These are phyloP conservation scores for Patellaria atrata DNA, from an alignment of 495 filamentous ascomycete species.

Conservation along the genomic window DNA sequence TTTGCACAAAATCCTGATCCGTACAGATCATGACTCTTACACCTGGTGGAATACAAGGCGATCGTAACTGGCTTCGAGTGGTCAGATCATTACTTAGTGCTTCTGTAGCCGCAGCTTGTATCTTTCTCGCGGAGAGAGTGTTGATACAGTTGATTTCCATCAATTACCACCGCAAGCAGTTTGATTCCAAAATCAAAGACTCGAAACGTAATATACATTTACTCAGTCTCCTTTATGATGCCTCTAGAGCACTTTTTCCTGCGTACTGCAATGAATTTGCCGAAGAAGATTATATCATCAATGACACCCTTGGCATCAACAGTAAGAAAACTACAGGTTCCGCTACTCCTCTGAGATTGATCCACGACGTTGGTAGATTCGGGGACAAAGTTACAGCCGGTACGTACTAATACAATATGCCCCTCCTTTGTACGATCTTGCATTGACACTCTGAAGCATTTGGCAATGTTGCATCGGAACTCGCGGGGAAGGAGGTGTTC, in stretches of 20 bases:
- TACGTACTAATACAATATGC: not conserved
- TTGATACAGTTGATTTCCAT: slow-evolving; percentile 87
- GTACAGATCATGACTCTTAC: no score
- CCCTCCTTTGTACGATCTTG: not conserved
- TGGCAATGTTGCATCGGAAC: slow-evolving; percentile 85
- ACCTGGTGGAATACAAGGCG: no score
- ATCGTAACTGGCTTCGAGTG: slow-evolving; percentile 46
- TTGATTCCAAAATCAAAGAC: slow-evolving; percentile 70
- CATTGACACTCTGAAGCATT: slow-evolving; percentile 62
- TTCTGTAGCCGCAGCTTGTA: slow-evolving; percentile 56
- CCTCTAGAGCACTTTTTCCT: slow-evolving; percentile 74
- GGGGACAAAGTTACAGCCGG: slow-evolving; percentile 60
- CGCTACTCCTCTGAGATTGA: slow-evolving; percentile 59
- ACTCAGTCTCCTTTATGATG: slow-evolving; percentile 74
- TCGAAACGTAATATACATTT: slow-evolving; percentile 75
- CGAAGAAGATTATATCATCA: slow-evolving; percentile 83
- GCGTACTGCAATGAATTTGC: slow-evolving; percentile 80
- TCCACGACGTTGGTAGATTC: slow-evolving; percentile 63
- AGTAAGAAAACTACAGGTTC: slow-evolving; percentile 41
- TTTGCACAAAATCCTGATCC: no score
- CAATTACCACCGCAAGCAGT: slow-evolving; percentile 88
- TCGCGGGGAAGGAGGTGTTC: slow-evolving; percentile 89
- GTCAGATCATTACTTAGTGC: slow-evolving; percentile 64
- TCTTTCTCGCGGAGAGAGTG: slow-evolving; percentile 68
- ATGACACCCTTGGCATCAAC: slow-evolving; percentile 48